Evolutionary conservation across 208 protist genomes (phyloP), one percentile per base, ranked within the genome.

Genomic region (Balamuthia mandrillaris): DNA sequence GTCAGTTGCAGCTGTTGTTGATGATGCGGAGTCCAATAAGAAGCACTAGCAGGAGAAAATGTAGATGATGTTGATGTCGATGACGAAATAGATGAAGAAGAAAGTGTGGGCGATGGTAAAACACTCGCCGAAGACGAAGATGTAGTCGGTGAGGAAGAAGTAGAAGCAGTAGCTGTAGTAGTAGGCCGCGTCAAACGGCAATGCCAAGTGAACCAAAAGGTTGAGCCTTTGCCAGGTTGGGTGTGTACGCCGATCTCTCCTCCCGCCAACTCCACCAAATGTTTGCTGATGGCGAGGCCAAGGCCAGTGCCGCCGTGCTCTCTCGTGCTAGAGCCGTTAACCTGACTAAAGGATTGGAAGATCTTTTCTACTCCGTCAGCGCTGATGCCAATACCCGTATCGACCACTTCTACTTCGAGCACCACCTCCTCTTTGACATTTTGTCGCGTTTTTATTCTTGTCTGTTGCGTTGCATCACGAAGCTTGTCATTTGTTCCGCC

Each of bases 311-410:
- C 91, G 29, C 78, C 91, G 42, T 88, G 90, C 66, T 84, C 81
- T 44, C 88, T 63, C 7, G 88, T 88, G 3, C 56, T 85, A 6
- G 78, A 63, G 10, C 45, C 86, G 63, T 90, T 81, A 12, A 49
- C 88, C 65, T 93, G 88, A 0, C 47, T 68, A 61, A 91, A 93
- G 29, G 60, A 45, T 49, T 90, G 51, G 68, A 93, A 93, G 7
- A 93, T 45, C 29, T 47, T n/a, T 4, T 44, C 61, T 21, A 87
- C 77, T 7, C 82, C 24, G 2, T 91, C 86, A 63, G 35, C 49
- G 18, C 87, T 47, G 14, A 93, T 93, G 41, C 91, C 91, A 39
- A 91, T 88, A 45, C 91, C 91, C 2, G 88, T 89, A 41, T 93
- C 91, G 37, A 66, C 47, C 9, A 89, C 83, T 0, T 78, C 83